A percentile compares a stretch with the other conserved stretches of the same genome.
Conservation (phyloP, 2,329 filamentous ascomycete genomes). For the Hyphodiscus sp. region DNA sequence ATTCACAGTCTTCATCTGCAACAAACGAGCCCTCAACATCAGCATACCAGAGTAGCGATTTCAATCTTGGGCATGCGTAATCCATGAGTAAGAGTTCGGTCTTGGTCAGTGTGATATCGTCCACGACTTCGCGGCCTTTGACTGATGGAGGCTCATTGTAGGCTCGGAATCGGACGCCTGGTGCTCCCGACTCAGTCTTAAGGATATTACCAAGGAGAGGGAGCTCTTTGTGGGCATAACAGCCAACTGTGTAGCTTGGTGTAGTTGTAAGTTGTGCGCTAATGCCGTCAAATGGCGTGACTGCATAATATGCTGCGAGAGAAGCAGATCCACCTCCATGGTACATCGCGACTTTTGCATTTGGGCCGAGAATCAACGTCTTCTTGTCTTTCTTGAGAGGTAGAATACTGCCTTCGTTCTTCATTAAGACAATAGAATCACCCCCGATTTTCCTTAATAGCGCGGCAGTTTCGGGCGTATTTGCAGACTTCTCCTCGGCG, state of each 20-base stretch:
- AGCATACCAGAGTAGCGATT: slow-evolving; percentile 33
- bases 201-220: slow-evolving; percentile 50
- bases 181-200: slow-evolving; percentile 44
- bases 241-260: slow-evolving; percentile 51
- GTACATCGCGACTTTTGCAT: slow-evolving; percentile 49
- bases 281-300: slow-evolving; percentile 69
- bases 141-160: slow-evolving; percentile 16
- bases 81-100: slow-evolving; percentile 22
- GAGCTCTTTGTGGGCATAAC: slow-evolving; percentile 58
- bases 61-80: slow-evolving; percentile 38
- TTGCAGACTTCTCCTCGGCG: slow-evolving; percentile 22
- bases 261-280: slow-evolving; percentile 40
- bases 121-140: slow-evolving; percentile 14
- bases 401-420: slow-evolving; percentile 52
- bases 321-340: slow-evolving; percentile 61
- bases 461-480: slow-evolving; percentile 30
- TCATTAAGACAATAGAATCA: slow-evolving; percentile 56
- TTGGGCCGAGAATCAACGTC: slow-evolving; percentile 51
- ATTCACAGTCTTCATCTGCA: slow-evolving; percentile 27
- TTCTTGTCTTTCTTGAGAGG: slow-evolving; percentile 55
- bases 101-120: slow-evolving; percentile 21
- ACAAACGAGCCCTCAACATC: slow-evolving; percentile 31
- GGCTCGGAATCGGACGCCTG: slow-evolving; percentile 45
- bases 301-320: slow-evolving; percentile 55
- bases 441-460: slow-evolving; percentile 51